A percentile compares a stretch with the other conserved stretches of the same genome.
Evolutionary conservation across 1,139 yeast species (phyloP).

Genomic region (Geotrichum aggregatum): DNA sequence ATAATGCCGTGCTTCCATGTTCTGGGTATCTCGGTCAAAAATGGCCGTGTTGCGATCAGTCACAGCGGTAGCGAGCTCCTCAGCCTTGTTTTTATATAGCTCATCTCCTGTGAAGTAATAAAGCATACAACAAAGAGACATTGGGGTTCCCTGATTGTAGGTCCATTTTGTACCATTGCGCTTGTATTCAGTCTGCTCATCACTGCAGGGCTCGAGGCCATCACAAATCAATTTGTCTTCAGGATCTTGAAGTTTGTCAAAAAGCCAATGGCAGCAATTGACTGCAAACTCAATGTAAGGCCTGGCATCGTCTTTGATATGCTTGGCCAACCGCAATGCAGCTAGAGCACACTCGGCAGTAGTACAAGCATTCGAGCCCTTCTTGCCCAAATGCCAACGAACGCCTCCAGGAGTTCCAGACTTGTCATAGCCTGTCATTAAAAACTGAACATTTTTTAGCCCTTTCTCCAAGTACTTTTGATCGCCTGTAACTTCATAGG

Average conservation of each 20-base stretch:
- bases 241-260: constrained; percentile 50
- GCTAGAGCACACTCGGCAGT: constrained; percentile 71
- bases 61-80: constrained; percentile 56
- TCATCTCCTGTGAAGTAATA: constrained; percentile 52
- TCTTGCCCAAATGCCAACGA: constrained; percentile 61
- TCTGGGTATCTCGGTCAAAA: constrained; percentile 60
- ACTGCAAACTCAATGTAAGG: constrained; percentile 52
- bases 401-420: constrained; percentile 49
- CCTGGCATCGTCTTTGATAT: constrained; percentile 44
- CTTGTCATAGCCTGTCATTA: constrained; percentile 63
- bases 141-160: constrained; percentile 65
- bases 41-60: constrained; percentile 54
- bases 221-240: constrained; percentile 57
- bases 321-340: constrained; percentile 55
- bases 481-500: constrained; percentile 65
- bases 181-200: constrained; percentile 43
- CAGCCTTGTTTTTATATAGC: constrained; percentile 55
- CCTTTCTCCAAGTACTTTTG: constrained; percentile 53
- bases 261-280: constrained; percentile 53
- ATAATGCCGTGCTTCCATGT: constrained; percentile 55
- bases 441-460: constrained; percentile 55
- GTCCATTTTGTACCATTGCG: constrained; percentile 58
- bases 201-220: constrained; percentile 46
- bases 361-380: constrained; percentile 61
- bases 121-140: constrained; percentile 53